Evolutionary conservation across 2,329 filamentous ascomycete genomes (phyloP).

Genomic region (Arthroderma sp.): DNA sequence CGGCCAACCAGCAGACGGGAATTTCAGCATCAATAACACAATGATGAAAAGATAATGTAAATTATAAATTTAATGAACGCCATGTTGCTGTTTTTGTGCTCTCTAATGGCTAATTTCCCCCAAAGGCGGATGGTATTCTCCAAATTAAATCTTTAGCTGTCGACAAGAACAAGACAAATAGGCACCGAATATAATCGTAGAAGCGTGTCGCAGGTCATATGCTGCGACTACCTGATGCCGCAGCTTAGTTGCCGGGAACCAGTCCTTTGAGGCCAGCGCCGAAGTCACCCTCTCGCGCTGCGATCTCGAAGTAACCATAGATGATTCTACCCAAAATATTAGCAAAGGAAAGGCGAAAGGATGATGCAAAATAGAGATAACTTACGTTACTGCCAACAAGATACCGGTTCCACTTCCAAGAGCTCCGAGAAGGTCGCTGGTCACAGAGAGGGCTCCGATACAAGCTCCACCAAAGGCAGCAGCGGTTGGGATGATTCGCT

Average conservation of each 20-base stretch:
- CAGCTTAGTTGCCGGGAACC: conserved; percentile 36
- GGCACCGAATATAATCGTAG: too few relatives aligned
- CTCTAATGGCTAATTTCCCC: too few relatives aligned
- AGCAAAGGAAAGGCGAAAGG: conserved; percentile 2
- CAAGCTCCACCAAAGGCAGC: conserved; percentile 97
- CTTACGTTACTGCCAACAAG: conserved; percentile 93
- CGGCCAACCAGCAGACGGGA: too few relatives aligned
- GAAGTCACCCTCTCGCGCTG: conserved; percentile 95
- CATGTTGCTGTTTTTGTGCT: too few relatives aligned
- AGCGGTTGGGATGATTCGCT: conserved; percentile 96
- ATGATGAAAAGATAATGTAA: too few relatives aligned
- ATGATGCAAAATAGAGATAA: conserved; percentile 17
- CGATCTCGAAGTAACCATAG: conserved; percentile 99
- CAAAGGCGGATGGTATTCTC: too few relatives aligned
- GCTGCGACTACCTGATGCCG: too few relatives aligned
- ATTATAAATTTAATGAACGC: too few relatives aligned
- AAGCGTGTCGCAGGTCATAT: too few relatives aligned
- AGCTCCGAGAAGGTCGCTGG: conserved; percentile 88
- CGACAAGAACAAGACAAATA: too few relatives aligned
- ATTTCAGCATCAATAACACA: too few relatives aligned
- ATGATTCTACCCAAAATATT: conserved; percentile 59
- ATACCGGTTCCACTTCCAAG: conserved; percentile 96
- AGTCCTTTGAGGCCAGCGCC: conserved; percentile 56
- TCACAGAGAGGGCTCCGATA: conserved; percentile 93
- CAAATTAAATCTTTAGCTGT: too few relatives aligned